These are phyloP conservation scores for Telfairia occidentalis DNA, from an alignment of 331 rosid genomes.

Conservation along the genomic window DNA sequence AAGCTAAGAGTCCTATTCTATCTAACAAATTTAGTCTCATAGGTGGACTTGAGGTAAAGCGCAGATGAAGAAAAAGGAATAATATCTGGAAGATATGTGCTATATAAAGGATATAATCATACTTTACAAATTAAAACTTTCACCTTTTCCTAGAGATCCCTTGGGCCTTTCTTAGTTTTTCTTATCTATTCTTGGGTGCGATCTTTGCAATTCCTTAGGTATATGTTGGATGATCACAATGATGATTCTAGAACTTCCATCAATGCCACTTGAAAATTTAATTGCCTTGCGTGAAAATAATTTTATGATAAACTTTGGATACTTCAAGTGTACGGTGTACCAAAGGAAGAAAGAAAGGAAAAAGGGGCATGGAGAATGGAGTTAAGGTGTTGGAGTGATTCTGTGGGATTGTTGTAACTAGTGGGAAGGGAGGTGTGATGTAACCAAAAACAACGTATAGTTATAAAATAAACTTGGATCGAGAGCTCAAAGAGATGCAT, in stretches of 20 bases:
- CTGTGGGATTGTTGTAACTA: background rate
- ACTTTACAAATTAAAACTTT: background rate
- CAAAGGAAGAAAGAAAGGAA: background rate
- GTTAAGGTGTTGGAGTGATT: background rate
- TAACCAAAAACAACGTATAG: too few species aligned
- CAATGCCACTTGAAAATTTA: background rate
- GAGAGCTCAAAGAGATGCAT: too few species aligned
- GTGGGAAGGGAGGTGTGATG: background rate
- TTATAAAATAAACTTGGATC: too few species aligned
- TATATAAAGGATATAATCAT: background rate
- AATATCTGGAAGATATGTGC: background rate
- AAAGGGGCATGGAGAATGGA: background rate
- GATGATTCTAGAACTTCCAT: background rate
- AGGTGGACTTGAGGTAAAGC: background rate
- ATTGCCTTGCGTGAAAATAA: background rate
- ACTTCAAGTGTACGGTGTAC: background rate
- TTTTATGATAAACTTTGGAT: background rate
- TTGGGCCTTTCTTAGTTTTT: background rate
- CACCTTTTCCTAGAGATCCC: background rate
- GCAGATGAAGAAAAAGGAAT: background rate
- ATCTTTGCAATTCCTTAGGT: background rate
- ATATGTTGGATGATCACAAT: too few species aligned
- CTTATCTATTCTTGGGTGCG: background rate
- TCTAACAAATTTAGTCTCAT: background rate
- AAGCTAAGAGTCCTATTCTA: background rate